A percentile compares a stretch with the other conserved stretches of the same genome.
phyloP scores from a whole-genome alignment of 306 rosid genomes.

The Malus orientalis region DNA sequence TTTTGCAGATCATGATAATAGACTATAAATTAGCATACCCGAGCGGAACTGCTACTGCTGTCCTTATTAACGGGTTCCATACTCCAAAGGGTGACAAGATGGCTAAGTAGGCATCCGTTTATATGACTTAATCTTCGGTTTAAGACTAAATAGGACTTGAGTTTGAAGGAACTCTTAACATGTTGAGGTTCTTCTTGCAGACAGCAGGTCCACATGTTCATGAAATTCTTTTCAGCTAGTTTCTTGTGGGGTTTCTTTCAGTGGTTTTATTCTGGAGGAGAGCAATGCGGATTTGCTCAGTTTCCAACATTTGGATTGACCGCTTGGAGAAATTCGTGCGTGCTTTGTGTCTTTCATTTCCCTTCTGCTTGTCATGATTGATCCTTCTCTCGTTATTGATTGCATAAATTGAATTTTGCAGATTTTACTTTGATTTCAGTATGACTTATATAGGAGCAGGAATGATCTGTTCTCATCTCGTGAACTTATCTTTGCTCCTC shows the following conservation, averaged over 20 bases:
- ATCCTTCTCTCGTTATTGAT: slow-evolving; percentile 16
- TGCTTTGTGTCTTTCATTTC: slow-evolving; percentile 5
- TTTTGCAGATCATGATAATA: slow-evolving; percentile 81
- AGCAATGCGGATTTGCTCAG: slow-evolving; percentile 71
- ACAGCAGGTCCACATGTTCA: slow-evolving; percentile 82
- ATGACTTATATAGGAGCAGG: slow-evolving; percentile 98
- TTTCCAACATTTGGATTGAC: slow-evolving; percentile 91
- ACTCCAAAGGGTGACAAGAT: slow-evolving; percentile 75
- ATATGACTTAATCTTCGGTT: neutral
- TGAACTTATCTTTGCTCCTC: slow-evolving; percentile 79
- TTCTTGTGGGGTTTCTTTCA: slow-evolving; percentile 89
- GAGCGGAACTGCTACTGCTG: slow-evolving; percentile 98
- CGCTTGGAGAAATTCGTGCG: slow-evolving; percentile 83
- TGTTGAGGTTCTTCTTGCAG: slow-evolving; percentile 35
- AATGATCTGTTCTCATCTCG: slow-evolving; percentile 96
- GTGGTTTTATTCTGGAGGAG: slow-evolving; percentile 89
- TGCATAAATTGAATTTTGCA: slow-evolving; percentile 31
- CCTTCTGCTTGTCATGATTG: slow-evolving; percentile 1
- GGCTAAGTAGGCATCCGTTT: slow-evolving; percentile 63
- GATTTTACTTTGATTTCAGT: slow-evolving; percentile 95
- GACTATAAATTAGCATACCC: slow-evolving; percentile 88
- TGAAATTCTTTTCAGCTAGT: slow-evolving; percentile 64
- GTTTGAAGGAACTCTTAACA: slow-evolving; percentile 16
- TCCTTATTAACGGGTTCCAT: slow-evolving; percentile 93
- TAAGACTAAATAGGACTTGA: slow-evolving; percentile 3